Evolutionary conservation across 176 grass and related monocot genomes (phyloP).

Genomic region (Poa annua): DNA sequence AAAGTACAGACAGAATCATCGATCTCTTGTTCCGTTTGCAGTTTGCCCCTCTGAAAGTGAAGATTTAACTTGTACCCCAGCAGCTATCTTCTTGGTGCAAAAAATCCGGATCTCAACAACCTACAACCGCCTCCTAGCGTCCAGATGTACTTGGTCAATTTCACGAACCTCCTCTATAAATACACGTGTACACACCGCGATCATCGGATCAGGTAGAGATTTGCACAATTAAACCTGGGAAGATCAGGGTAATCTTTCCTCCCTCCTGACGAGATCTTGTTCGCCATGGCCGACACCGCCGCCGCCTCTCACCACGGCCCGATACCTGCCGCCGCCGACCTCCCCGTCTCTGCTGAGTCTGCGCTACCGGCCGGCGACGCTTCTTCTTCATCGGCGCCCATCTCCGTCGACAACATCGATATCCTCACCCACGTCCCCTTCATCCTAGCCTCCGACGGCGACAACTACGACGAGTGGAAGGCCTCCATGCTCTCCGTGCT

Average conservation of each 20-base stretch:
- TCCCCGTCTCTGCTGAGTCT: neutral
- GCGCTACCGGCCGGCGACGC: neutral
- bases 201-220: neutral
- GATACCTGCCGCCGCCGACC: neutral
- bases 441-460: neutral
- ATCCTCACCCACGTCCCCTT: neutral
- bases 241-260: neutral
- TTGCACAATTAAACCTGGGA: neutral
- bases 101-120: neutral
- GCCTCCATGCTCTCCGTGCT: neutral
- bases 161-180: neutral
- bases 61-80: too few species aligned
- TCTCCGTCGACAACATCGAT: neutral
- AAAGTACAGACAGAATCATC: too few species aligned
- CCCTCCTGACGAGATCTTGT: neutral
- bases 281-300: too few species aligned
- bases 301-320: neutral
- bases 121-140: neutral
- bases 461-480: constrained; percentile 1
- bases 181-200: neutral
- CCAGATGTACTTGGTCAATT: neutral
- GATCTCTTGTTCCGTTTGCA: too few species aligned
- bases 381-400: neutral
- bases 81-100: too few species aligned
- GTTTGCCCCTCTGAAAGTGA: too few species aligned